phyloP scores from a whole-genome alignment of 345 rosid genomes.

The Boechera divaricarpa region DNA sequence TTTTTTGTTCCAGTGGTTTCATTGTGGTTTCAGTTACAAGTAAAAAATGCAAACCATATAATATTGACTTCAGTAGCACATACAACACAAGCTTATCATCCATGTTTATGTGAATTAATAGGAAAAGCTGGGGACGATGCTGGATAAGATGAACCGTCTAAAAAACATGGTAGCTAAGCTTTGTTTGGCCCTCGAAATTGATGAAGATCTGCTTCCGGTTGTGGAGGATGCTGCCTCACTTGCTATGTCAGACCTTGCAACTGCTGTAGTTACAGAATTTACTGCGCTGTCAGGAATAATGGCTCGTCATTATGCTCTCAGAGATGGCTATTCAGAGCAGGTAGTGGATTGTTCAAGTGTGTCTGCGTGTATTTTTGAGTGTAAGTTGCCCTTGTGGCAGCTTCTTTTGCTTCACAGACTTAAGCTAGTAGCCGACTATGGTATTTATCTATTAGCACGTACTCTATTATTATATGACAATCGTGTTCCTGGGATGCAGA shows the following conservation, averaged over 20 bases:
- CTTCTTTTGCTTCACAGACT: neutral
- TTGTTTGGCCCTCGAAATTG: slow-evolving; percentile 56
- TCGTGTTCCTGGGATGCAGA: slow-evolving; percentile 51
- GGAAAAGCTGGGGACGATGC: slow-evolving; percentile 97
- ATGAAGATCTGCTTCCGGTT: slow-evolving; percentile 57
- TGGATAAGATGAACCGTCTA: slow-evolving; percentile 80
- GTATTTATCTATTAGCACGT: slow-evolving; percentile 18
- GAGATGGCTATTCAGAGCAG: slow-evolving; percentile 90
- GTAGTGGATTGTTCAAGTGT: slow-evolving; percentile 48
- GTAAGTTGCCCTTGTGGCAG: neutral
- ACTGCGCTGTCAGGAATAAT: slow-evolving; percentile 91
- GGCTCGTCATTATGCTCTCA: slow-evolving; percentile 96
- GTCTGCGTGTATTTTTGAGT: slow-evolving; percentile 19
- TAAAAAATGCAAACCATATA: slow-evolving; percentile 11
- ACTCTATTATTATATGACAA: slow-evolving; percentile 17
- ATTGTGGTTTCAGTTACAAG: slow-evolving; percentile 13
- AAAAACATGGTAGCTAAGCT: slow-evolving; percentile 61
- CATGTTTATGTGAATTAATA: slow-evolving; percentile 45
- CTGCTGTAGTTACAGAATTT: slow-evolving; percentile 91
- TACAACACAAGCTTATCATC: slow-evolving; percentile 6
- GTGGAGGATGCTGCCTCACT: slow-evolving; percentile 86
- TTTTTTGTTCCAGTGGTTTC: slow-evolving; percentile 2
- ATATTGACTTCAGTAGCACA: slow-evolving; percentile 11
- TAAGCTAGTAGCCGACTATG: slow-evolving; percentile 22
- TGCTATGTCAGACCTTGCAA: slow-evolving; percentile 97